These are phyloP conservation scores for Teunomyces atbi DNA, from an alignment of 805 yeast species.

Conservation along the genomic window DNA sequence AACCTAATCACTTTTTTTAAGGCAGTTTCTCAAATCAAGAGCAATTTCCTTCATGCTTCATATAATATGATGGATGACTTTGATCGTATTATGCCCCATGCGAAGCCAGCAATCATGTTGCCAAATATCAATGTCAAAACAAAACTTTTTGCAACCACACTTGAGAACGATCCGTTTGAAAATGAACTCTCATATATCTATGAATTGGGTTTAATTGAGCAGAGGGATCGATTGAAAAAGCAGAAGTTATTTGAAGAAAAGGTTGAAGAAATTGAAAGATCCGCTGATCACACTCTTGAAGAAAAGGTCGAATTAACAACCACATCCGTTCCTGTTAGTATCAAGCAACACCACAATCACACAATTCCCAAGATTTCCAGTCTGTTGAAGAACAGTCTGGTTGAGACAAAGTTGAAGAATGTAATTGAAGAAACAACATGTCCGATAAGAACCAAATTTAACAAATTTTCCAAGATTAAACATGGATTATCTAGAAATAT, in stretches of 20 bases:
- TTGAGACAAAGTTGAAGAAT: background rate
- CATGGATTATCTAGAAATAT: background rate
- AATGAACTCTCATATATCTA: slow-evolving; percentile 62
- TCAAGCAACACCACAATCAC: background rate
- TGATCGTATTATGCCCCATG: slow-evolving; percentile 33
- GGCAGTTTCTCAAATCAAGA: slow-evolving; percentile 57
- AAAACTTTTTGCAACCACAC: slow-evolving; percentile 54
- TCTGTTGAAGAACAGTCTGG: slow-evolving; percentile 2
- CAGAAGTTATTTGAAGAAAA: slow-evolving; percentile 34
- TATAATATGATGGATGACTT: slow-evolving; percentile 22
- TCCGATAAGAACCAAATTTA: background rate
- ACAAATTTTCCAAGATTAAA: background rate
- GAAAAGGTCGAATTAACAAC: slow-evolving; percentile 9
- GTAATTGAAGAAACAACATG: background rate
- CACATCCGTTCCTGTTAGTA: background rate
- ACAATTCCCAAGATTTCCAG: slow-evolving; percentile 1
- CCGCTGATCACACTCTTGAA: slow-evolving; percentile 11
- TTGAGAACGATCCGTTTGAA: slow-evolving; percentile 92
- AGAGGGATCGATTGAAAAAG: slow-evolving; percentile 57
- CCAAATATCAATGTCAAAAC: slow-evolving; percentile 60
- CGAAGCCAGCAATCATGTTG: slow-evolving; percentile 42
- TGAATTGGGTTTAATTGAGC: slow-evolving; percentile 67
- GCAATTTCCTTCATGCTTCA: slow-evolving; percentile 42
- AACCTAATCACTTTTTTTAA: slow-evolving; percentile 68
- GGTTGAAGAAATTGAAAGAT: slow-evolving; percentile 14